A percentile compares a stretch with the other conserved stretches of the same genome.
phyloP scores from a whole-genome alignment of 495 filamentous ascomycete genomes.

The Friedmanniomyces simplex region DNA sequence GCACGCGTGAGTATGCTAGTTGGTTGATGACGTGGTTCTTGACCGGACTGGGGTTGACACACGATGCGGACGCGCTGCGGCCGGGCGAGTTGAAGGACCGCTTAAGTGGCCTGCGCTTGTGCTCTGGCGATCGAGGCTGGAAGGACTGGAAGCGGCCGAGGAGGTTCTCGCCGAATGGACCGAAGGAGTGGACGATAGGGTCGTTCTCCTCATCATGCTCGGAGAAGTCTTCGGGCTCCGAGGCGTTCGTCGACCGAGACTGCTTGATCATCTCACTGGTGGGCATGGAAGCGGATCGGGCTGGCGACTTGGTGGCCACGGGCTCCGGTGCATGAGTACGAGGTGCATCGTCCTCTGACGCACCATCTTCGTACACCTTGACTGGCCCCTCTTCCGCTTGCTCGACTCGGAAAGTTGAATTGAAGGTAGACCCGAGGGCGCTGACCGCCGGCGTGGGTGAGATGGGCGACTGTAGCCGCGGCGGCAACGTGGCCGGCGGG shows the following conservation, averaged over 20 bases:
- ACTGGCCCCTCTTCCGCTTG: slow-evolving; percentile 36
- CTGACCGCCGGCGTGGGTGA: slow-evolving; percentile 55
- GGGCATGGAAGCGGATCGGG: not conserved
- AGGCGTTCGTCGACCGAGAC: slow-evolving; percentile 25
- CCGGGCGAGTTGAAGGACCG: slow-evolving; percentile 14
- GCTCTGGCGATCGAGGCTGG: slow-evolving; percentile 36
- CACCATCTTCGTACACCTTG: slow-evolving; percentile 52
- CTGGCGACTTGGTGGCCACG: slow-evolving; percentile 11
- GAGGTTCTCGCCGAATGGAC: slow-evolving; percentile 74
- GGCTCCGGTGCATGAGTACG: slow-evolving; percentile 10
- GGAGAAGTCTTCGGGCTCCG: slow-evolving; percentile 45
- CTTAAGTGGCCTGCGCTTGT: slow-evolving; percentile 12
- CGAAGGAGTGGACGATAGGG: slow-evolving; percentile 80
- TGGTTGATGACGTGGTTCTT: slow-evolving; percentile 82
- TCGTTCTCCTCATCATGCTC: slow-evolving; percentile 89
- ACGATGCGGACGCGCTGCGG: not conserved
- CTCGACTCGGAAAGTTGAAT: slow-evolving; percentile 38
- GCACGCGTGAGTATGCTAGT: slow-evolving; percentile 86
- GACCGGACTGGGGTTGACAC: slow-evolving; percentile 28
- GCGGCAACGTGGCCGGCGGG: slow-evolving; percentile 49
- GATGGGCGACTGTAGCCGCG: slow-evolving; percentile 55
- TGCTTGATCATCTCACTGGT: slow-evolving; percentile 4
- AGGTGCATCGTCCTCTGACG: slow-evolving; percentile 28
- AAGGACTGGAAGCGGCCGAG: slow-evolving; percentile 69
- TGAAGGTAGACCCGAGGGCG: slow-evolving; percentile 20